phyloP scores from a whole-genome alignment of 495 filamentous ascomycete species.

The Gamarada debralockiae region DNA sequence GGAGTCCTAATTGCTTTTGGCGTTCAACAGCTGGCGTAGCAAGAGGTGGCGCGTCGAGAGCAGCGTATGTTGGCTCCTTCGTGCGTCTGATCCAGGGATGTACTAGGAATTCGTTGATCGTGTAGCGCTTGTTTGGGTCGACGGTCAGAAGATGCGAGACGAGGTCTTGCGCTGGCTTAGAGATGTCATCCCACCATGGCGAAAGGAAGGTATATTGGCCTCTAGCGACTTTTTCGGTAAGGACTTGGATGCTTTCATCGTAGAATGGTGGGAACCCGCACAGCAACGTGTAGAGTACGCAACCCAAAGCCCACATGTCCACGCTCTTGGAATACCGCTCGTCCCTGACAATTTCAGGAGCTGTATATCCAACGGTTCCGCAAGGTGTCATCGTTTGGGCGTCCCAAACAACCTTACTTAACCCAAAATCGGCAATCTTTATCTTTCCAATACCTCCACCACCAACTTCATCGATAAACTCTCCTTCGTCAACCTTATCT shows the following conservation, averaged over 20 bases:
- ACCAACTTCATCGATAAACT: slow-evolving; percentile 79
- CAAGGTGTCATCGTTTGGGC: slow-evolving; percentile 99
- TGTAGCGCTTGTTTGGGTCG: slow-evolving; percentile 86
- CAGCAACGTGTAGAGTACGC: slow-evolving; percentile 92
- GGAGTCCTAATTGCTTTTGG: slow-evolving; percentile 43
- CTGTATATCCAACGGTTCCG: slow-evolving; percentile 96
- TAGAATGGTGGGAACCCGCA: slow-evolving; percentile 99
- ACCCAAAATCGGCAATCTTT: slow-evolving; percentile 96
- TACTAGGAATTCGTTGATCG: slow-evolving; percentile 79
- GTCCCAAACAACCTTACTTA: slow-evolving; percentile 98
- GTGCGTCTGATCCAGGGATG: slow-evolving; percentile 88
- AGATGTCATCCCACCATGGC: slow-evolving; percentile 99
- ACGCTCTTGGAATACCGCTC: slow-evolving; percentile 98
- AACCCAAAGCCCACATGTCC: slow-evolving; percentile 98
- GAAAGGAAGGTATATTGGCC: slow-evolving; percentile 98
- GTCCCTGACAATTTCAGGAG: slow-evolving; percentile 99
- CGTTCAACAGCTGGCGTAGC: slow-evolving; percentile 59
- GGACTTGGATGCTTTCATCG: slow-evolving; percentile 93
- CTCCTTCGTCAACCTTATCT: slow-evolving; percentile 95
- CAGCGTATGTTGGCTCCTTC: slow-evolving; percentile 72
- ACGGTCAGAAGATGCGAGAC: slow-evolving; percentile 92
- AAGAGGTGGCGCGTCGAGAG: slow-evolving; percentile 71
- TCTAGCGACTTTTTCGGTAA: slow-evolving; percentile 95
- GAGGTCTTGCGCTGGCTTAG: slow-evolving; percentile 89
- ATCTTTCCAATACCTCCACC: slow-evolving; percentile 91